Evolutionary conservation across 2,329 filamentous ascomycete species (phyloP).

Genomic region (Penicillium expansum): DNA sequence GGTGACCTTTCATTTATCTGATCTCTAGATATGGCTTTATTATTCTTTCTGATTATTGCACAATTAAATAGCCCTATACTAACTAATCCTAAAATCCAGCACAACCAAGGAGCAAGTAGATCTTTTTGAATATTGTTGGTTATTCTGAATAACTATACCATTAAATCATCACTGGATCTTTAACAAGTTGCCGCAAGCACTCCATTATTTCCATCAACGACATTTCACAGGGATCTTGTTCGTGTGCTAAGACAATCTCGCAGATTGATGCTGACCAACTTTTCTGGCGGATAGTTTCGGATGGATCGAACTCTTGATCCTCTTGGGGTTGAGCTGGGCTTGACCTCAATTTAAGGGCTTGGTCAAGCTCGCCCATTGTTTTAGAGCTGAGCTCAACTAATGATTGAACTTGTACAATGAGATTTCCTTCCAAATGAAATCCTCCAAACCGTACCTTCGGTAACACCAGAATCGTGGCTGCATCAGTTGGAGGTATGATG

Average conservation of each 20-base stretch:
- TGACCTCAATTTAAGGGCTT: conserved; percentile 4
- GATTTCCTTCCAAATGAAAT: conserved; percentile 9
- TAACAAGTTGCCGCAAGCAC: conserved; percentile 13
- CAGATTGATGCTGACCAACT: conserved; percentile 8
- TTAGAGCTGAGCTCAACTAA: conserved; percentile 15
- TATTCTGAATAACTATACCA: too few species aligned
- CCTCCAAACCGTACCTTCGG: conserved; percentile 11
- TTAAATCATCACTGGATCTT: conserved; percentile 4
- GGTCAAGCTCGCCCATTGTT: conserved; percentile 15
- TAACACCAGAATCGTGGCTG: conserved; percentile 10
- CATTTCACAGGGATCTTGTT: conserved; percentile 6
- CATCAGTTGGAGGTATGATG: conserved; percentile 14
- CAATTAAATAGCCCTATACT: neutral
- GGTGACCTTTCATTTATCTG: neutral
- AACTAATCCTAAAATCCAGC: neutral
- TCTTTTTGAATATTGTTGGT: neutral
- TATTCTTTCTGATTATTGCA: too few species aligned
- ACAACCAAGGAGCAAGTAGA: neutral
- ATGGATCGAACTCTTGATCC: neutral
- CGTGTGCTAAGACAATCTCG: conserved; percentile 14
- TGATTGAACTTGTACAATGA: conserved; percentile 9
- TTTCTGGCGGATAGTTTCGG: neutral
- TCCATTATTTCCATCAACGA: conserved; percentile 18
- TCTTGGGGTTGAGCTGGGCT: neutral
- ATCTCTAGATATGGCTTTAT: neutral